Percentiles rank a stretch among this genome's conserved stretches.
These are phyloP conservation scores for Boechera divaricarpa DNA, from an alignment of 345 rosid species.

Conservation along the genomic window DNA sequence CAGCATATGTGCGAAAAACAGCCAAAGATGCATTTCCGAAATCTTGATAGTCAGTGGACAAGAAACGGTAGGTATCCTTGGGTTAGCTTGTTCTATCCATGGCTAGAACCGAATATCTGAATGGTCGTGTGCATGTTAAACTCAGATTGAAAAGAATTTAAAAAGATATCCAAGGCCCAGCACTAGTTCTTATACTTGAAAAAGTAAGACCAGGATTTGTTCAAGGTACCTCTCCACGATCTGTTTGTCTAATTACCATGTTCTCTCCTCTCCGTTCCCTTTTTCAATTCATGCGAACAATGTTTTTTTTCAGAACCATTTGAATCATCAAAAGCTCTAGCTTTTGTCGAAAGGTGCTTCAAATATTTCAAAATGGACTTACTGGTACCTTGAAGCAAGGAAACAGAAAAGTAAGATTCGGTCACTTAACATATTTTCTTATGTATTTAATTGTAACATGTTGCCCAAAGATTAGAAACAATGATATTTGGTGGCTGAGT, in stretches of 20 bases:
- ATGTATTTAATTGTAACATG: neutral
- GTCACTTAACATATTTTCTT: conserved; percentile 30
- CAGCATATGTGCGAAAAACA: conserved; percentile 94
- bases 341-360: conserved; percentile 55
- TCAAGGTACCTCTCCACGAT: too few species aligned
- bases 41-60: conserved; percentile 82
- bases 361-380: conserved; percentile 60
- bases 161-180: conserved; percentile 86
- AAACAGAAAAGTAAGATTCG: conserved; percentile 64
- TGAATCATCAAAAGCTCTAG: conserved; percentile 48
- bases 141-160: conserved; percentile 77
- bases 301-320: conserved; percentile 51
- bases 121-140: neutral
- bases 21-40: conserved; percentile 80
- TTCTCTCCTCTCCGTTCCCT: neutral
- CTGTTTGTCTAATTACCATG: neutral
- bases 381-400: conserved; percentile 70
- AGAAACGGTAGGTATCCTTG: conserved; percentile 58
- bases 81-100: conserved; percentile 13
- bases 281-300: conserved; percentile 27
- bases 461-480: neutral
- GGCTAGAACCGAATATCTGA: conserved; percentile 21
- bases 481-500: too few species aligned
- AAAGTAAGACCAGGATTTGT: too few species aligned
- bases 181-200: conserved; percentile 39